phyloP scores from a whole-genome alignment of 345 rosid species.

The Kandelia obovata region DNA sequence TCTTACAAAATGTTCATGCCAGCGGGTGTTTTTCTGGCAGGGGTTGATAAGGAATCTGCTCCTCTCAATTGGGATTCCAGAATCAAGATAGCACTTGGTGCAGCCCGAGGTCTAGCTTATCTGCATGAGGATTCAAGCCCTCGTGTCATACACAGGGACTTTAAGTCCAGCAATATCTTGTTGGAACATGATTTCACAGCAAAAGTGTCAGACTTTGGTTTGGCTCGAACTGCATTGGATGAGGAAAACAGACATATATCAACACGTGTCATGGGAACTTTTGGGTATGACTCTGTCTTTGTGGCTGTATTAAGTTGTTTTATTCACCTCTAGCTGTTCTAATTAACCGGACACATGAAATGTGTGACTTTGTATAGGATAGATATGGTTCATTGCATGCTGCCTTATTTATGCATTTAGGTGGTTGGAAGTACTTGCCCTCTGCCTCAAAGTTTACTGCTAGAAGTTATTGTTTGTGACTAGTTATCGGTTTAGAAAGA shows the following conservation, averaged over 20 bases:
- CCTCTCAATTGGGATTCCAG: constrained; percentile 90
- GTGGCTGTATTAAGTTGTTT: constrained; percentile 1
- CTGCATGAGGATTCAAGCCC: constrained; percentile 98
- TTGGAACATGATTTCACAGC: constrained; percentile 89
- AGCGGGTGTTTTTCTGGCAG: constrained; percentile 31
- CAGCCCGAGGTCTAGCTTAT: constrained; percentile 93
- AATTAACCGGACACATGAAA: background rate
- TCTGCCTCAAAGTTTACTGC: too few relatives aligned
- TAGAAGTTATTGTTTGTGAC: too few relatives aligned
- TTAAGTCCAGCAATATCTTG: constrained; percentile 92
- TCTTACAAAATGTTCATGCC: constrained; percentile 6
- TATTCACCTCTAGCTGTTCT: background rate
- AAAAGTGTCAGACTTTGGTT: constrained; percentile 93
- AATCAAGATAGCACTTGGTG: constrained; percentile 92
- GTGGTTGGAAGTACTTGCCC: too few relatives aligned
- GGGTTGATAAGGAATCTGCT: constrained; percentile 64
- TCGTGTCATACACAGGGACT: constrained; percentile 91
- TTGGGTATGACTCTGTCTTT: constrained; percentile 51
- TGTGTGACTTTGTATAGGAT: background rate
- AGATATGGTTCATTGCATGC: background rate
- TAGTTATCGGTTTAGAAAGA: too few relatives aligned
- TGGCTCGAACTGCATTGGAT: constrained; percentile 88
- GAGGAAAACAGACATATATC: constrained; percentile 90
- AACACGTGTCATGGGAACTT: constrained; percentile 97
- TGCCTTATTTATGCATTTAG: too few relatives aligned